Evolutionary conservation across 2,329 filamentous ascomycete genomes (phyloP).

Genomic region (Botrytis tulipae): DNA sequence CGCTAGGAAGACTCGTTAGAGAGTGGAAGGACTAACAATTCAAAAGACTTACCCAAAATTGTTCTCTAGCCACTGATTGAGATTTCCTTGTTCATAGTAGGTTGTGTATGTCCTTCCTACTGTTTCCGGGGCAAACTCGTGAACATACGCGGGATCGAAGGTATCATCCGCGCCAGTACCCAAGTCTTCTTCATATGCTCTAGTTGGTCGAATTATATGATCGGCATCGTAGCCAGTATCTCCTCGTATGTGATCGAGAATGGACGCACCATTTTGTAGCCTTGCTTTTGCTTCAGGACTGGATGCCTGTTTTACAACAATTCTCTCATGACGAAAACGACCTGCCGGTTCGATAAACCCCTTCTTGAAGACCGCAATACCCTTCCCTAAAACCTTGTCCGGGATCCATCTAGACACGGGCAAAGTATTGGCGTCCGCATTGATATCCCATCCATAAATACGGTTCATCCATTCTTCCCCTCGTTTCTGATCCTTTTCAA

Average conservation of each 20-base stretch:
- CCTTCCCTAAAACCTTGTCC: not conserved
- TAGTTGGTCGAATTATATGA: not conserved
- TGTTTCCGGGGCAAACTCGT: not conserved
- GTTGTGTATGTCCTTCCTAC: not conserved
- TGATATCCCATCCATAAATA: not conserved
- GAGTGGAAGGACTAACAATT: not conserved
- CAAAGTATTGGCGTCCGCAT: not conserved
- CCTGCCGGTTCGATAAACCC: accelerated
- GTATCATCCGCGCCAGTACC: not conserved
- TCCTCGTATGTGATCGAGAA: not conserved
- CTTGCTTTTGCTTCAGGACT: not conserved
- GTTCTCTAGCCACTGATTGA: not conserved
- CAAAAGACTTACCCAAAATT: not conserved
- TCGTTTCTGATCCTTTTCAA: not conserved
- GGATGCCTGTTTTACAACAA: conserved; percentile 2
- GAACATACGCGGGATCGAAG: conserved; percentile 5
- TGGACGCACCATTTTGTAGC: not conserved
- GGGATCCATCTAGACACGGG: not conserved
- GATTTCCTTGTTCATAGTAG: not conserved
- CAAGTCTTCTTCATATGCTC: not conserved
- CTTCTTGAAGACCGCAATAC: not conserved
- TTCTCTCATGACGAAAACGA: not conserved
- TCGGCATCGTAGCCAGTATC: accelerated
- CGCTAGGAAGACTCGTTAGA: not conserved
- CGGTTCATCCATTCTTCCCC: not conserved